Conservation (phyloP, 2,329 filamentous ascomycete genomes). For the Sclerotinia nivalis region DNA sequence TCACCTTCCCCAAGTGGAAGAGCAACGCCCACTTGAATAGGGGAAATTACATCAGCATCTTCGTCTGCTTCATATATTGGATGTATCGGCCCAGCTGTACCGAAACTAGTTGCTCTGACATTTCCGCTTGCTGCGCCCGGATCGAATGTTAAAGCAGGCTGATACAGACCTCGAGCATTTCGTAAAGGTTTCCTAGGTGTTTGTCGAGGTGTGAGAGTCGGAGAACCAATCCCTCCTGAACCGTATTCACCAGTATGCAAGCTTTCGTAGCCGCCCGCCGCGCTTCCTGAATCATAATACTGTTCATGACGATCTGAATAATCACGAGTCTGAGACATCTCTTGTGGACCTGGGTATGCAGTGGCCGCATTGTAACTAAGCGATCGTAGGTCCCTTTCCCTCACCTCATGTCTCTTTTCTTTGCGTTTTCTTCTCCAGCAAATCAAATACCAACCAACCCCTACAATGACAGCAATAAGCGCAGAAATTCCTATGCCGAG, state of each 20-base stretch:
- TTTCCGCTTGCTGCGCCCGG: slow-evolving; percentile 39
- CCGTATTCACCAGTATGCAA: slow-evolving; percentile 31
- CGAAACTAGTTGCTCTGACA: slow-evolving; percentile 48
- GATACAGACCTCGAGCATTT: slow-evolving; percentile 42
- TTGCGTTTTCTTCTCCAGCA: slow-evolving; percentile 46
- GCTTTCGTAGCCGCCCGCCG: slow-evolving; percentile 35
- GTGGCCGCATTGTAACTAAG: slow-evolving; percentile 46
- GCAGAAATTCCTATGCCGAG: slow-evolving; percentile 63
- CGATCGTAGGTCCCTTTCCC: slow-evolving; percentile 57
- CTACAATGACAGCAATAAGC: slow-evolving; percentile 48
- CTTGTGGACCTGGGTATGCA: slow-evolving; percentile 28
- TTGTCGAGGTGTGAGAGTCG: slow-evolving; percentile 29
- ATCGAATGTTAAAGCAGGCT: slow-evolving; percentile 48
- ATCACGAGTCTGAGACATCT: slow-evolving; percentile 30
- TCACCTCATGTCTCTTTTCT: slow-evolving; percentile 42
- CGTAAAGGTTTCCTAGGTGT: slow-evolving; percentile 44
- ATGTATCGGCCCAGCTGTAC: slow-evolving; percentile 56
- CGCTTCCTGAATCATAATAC: slow-evolving; percentile 36
- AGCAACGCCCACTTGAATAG: slow-evolving; percentile 32
- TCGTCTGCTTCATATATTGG: slow-evolving; percentile 66
- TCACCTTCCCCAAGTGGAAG: slow-evolving; percentile 25
- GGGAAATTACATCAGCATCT: slow-evolving; percentile 35
- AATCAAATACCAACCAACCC: slow-evolving; percentile 52
- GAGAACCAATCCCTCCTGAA: slow-evolving; percentile 27
- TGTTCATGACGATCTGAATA: slow-evolving; percentile 26